A percentile compares a stretch with the other conserved stretches of the same genome.
phyloP scores from a whole-genome alignment of 2,329 filamentous ascomycete species.

The Penicillium sclerotiorum region DNA sequence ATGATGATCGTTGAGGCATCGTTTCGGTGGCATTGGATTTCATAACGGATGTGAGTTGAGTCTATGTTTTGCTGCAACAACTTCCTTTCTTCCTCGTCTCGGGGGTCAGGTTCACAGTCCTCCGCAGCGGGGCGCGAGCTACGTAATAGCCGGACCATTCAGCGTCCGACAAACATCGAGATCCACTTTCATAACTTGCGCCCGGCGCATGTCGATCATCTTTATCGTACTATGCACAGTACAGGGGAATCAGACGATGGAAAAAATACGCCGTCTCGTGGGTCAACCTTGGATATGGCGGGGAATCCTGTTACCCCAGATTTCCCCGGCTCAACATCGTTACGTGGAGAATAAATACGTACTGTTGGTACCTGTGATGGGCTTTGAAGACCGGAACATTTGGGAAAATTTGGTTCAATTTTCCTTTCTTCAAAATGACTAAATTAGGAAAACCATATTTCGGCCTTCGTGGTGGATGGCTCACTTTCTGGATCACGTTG shows the following conservation, averaged over 20 bases:
- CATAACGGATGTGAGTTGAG: too few relatives aligned
- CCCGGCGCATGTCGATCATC: too few relatives aligned
- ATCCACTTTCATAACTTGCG: too few relatives aligned
- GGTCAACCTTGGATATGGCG: not conserved
- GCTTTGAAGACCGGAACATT: too few relatives aligned
- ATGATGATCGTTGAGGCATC: constrained; percentile 2
- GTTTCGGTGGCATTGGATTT: not conserved
- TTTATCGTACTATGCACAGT: too few relatives aligned
- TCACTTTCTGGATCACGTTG: constrained; percentile 26
- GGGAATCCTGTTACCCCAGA: not conserved
- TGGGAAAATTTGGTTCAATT: too few relatives aligned
- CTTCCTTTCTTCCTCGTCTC: not conserved
- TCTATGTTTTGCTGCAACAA: not conserved
- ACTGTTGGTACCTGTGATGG: too few relatives aligned
- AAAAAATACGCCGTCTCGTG: not conserved
- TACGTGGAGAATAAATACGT: not conserved
- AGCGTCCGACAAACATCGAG: too few relatives aligned
- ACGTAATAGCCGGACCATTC: not conserved
- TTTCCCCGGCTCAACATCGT: not conserved
- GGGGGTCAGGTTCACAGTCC: not conserved
- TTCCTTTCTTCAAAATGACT: not conserved
- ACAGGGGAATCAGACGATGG: too few relatives aligned
- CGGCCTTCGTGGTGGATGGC: constrained; percentile 21
- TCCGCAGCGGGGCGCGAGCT: too few relatives aligned
- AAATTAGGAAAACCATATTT: constrained; percentile 17